Base-by-base conservation (phyloP, 108 stramenopile genomes). In the Pseudonitzschia delicatissima region DNA sequence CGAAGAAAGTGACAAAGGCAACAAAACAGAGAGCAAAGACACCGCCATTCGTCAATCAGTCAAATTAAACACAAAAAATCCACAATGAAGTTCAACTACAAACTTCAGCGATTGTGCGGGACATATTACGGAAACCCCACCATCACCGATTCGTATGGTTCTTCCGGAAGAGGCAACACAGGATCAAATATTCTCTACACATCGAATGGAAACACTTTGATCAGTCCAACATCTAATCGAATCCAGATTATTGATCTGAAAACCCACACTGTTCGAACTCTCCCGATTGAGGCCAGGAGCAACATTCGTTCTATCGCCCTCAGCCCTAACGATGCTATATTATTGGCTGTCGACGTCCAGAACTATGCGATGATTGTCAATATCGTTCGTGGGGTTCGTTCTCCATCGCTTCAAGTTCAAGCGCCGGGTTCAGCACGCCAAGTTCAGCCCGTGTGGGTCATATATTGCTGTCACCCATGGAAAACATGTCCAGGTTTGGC, bases 331-430 rank as follows among this genome's bases (percentile, higher is more conserved):
- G 94, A 95, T 45, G 67, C 91, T 6, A 57, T 98, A 34, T 37
- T 98, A 28, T 78, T 93, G 29, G 81, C 85, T 2, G 82, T 97
- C 1, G 99, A 98, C 70, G 85, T 83, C 29, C 68, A 85, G 34
- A 78, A 79, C 48, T 80, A 89, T 67, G 89, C 83, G 33, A 83
- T 89, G 86, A 37, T 91, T 64, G 69, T 94, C 57, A 90, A 92
- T 51, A 84, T 85, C 62, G 74, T 73, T 20, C 74, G 97, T 13
- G 92, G 95, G 1, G 84, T 97, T n/a, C 8, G 88, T 98, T 13
- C 55, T 99, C 51, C 96, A 98, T 68, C 79, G 97, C 17, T 90
- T 98, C 67, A 83, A 83, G 58, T 96, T 99, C 80, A 96, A 95
- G 79, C 57, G 79, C 29, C 84, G 77, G 37, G 95, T 97, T 8